These are phyloP conservation scores for Sesbania bispinosa DNA, from an alignment of 306 rosid genomes.

Conservation along the genomic window DNA sequence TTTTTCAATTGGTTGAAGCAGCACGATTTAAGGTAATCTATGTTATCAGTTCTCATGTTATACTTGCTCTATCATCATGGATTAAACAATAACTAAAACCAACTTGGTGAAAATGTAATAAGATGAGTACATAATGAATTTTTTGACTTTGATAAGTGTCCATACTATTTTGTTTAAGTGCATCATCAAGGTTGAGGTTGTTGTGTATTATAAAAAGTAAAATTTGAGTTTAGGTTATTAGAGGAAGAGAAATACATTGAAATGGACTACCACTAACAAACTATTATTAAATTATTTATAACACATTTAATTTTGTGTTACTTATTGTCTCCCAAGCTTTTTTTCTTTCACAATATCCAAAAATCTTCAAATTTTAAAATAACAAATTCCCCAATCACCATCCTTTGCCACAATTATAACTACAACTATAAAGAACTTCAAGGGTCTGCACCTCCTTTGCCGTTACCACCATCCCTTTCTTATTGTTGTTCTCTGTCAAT, in stretches of 20 bases:
- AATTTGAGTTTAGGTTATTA: not conserved
- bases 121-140: not conserved
- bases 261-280: not conserved
- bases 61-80: not conserved
- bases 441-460: not conserved
- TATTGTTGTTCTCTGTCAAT: not conserved
- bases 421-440: not conserved
- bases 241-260: not conserved
- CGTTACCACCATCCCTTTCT: not conserved
- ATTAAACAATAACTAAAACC: not conserved
- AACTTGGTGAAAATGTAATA: not conserved
- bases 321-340: not conserved
- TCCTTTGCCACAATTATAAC: too few species aligned
- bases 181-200: not conserved
- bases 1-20: constrained; percentile 61
- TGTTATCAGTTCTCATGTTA: not conserved
- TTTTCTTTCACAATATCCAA: not conserved
- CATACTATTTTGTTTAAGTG: not conserved
- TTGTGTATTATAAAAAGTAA: not conserved
- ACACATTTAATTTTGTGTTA: not conserved
- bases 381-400: not conserved
- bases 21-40: constrained; percentile 56
- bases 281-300: not conserved
- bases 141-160: not conserved
- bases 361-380: not conserved